Base-by-base conservation (phyloP, 345 rosid species). In the Ceriops tagal region DNA sequence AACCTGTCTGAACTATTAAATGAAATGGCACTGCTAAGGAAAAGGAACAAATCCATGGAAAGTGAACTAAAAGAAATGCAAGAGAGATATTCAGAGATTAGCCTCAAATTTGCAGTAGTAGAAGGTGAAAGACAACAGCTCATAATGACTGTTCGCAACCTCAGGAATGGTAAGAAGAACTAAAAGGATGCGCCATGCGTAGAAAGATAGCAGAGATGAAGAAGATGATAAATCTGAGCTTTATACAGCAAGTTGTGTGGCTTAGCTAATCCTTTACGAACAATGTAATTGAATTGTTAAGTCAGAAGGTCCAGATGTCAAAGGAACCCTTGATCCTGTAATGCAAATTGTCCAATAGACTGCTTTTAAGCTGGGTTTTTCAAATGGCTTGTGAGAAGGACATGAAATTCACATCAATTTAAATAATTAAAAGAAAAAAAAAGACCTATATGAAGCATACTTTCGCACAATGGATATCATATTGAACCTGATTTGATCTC, bases 101-200 rank as follows among this genome's bases (percentile, higher is more conserved):
- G 99, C 69, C 88, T 96, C 77, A 89, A 77, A 73, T 91, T 93
- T 77, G 99, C 97, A 64, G 93, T 84, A 76, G 99, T 92, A 8
- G 98, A 92, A 87, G 90, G 98, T 49, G 96, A 92, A 83, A 86
- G 99, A 77, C 96, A 92, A 68, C 86, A 86, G 77, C 96, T 96
- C 65, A 92, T 96, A 69, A 92, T 96, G 97, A 85, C 89, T 6
- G 86, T 92, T 61, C 79, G 92, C 64, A 96, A 90, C 83, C 93
- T 90, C 62, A 90, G 88, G 79, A 88, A 88, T 71, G 85, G 87
- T 61, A 90, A 85, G 84, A 88, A 79, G 56, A 66, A 47, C 57
- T 73, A 73, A 67, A 64, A 21, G 19, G 63, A 39, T 30, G 35
- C 16, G 20, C 30, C 9, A 28, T 6, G 24, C 26, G 20, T 24